These are phyloP conservation scores for Oryza nivara DNA, from an alignment of 176 grass and related monocot genomes.

Conservation along the genomic window DNA sequence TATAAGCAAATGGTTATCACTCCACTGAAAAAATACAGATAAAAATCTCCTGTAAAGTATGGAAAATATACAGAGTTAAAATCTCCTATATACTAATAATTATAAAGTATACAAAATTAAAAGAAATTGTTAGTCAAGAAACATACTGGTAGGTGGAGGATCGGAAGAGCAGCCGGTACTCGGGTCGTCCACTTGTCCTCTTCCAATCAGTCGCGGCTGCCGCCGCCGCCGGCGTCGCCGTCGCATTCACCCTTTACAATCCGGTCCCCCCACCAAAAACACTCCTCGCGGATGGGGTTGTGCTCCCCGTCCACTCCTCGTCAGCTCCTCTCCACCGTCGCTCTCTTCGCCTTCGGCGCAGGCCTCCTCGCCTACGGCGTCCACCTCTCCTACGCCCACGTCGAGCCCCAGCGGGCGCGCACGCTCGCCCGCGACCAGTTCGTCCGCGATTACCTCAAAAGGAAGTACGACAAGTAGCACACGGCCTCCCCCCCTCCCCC, in stretches of 20 bases:
- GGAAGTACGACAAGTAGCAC: slow-evolving; percentile 55
- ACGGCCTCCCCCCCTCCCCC: background rate
- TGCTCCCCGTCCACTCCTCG: slow-evolving; percentile 70
- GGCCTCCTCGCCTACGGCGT: slow-evolving; percentile 59
- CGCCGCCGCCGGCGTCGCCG: background rate
- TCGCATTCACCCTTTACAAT: background rate
- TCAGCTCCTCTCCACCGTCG: slow-evolving; percentile 56
- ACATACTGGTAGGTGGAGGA: no score
- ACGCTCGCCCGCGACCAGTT: slow-evolving; percentile 73
- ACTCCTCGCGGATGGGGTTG: slow-evolving; percentile 52
- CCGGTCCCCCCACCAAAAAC: background rate
- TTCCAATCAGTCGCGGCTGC: background rate
- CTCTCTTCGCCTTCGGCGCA: slow-evolving; percentile 60
- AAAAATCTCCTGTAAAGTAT: no score
- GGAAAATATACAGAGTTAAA: no score
- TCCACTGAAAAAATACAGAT: no score
- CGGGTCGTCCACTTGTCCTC: background rate
- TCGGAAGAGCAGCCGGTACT: background rate
- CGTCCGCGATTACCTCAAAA: slow-evolving; percentile 52
- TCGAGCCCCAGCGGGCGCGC: slow-evolving; percentile 68
- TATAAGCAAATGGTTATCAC: no score
- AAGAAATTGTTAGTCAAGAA: no score
- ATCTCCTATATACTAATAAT: no score
- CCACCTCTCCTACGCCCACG: slow-evolving; percentile 60
- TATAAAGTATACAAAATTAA: no score